Evolutionary conservation across 306 rosid genomes (phyloP), one percentile per base, ranked within the genome.

Genomic region (Coriaria nepalensis): DNA sequence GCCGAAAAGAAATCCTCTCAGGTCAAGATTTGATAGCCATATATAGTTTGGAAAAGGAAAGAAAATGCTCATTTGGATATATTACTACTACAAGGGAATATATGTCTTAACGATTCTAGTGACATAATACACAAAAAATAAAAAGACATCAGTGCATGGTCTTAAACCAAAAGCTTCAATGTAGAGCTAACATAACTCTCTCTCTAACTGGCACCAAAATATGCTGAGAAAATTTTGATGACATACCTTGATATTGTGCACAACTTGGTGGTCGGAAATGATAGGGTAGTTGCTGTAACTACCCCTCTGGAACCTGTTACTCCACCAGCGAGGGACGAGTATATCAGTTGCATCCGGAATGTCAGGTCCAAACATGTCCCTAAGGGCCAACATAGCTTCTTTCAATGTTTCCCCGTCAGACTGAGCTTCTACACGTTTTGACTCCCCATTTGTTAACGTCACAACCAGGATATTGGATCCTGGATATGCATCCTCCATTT

Each of bases 401-500:
- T 67, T 63, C 83, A 77, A 29, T 13, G 97, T 90, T 50, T 77
- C 92, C 33, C 59, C 49, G 47, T 90, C 87, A 37, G 76, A 39
- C 49, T 90, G 97, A 63, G 82, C 87, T 65, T 90, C 97, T 15
- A 90, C 88, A 14, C 97, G 94, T 78, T 90, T 90, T 6, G 97
- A 90, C 67, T 90, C 95, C 36, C 53, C 95, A 63, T 90, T 90
- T 0, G 97, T 90, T 77, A 84, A 59, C 10, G 97, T 90, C 70
- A 90, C 95, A 4, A 90, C 97, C 56, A 90, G 64, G 57, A 90
- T 77, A 62, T 84, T 85, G 67, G 97, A 90, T 47, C 94, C 95
- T 50, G 97, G 94, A 64, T 74, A 84, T 42, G 97, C 97, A 48
- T 76, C 77, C 52, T 90, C 97, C 97, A 90, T 90, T 84, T 84